These are phyloP conservation scores for Tuber melanosporum DNA, from an alignment of 495 filamentous ascomycete genomes.

Conservation along the genomic window DNA sequence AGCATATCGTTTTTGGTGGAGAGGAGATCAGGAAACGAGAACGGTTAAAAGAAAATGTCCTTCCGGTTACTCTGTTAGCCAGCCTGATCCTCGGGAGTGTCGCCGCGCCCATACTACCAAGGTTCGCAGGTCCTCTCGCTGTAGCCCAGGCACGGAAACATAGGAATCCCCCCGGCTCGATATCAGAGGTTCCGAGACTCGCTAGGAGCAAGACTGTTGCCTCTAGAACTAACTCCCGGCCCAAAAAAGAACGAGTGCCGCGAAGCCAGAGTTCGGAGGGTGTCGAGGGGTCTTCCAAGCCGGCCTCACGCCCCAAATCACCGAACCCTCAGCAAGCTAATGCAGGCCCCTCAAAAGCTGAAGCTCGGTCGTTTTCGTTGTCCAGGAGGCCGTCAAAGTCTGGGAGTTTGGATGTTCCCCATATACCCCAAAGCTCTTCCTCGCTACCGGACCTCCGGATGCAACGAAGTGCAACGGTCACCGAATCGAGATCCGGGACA, in stretches of 20 bases:
- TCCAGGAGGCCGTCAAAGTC: conserved; percentile 39
- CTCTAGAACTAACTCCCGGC: conserved; percentile 46
- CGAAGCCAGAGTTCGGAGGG: conserved; percentile 45
- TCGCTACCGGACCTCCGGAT: conserved; percentile 59
- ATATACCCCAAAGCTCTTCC: conserved; percentile 56
- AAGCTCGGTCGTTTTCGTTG: conserved; percentile 32
- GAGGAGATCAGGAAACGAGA: conserved; percentile 56
- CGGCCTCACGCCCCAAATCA: conserved; percentile 36
- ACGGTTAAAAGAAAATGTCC: conserved; percentile 65
- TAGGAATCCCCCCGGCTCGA: conserved; percentile 53
- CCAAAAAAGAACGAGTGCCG: conserved; percentile 47
- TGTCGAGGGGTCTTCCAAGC: conserved; percentile 35
- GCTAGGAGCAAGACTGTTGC: conserved; percentile 59
- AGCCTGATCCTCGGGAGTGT: conserved; percentile 64
- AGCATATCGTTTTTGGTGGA: conserved; percentile 68
- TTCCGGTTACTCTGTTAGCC: conserved; percentile 64
- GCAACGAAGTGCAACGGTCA: conserved; percentile 44
- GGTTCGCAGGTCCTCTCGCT: conserved; percentile 60
- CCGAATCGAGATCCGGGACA: conserved; percentile 49
- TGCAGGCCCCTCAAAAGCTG: conserved; percentile 36
- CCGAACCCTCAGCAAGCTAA: conserved; percentile 28
- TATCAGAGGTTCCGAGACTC: conserved; percentile 48
- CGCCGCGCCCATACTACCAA: conserved; percentile 46
- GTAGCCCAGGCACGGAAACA: conserved; percentile 67
- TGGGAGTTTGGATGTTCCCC: conserved; percentile 47